phyloP scores from a whole-genome alignment of 805 yeast species.

The Metschnikowia shivogae region DNA sequence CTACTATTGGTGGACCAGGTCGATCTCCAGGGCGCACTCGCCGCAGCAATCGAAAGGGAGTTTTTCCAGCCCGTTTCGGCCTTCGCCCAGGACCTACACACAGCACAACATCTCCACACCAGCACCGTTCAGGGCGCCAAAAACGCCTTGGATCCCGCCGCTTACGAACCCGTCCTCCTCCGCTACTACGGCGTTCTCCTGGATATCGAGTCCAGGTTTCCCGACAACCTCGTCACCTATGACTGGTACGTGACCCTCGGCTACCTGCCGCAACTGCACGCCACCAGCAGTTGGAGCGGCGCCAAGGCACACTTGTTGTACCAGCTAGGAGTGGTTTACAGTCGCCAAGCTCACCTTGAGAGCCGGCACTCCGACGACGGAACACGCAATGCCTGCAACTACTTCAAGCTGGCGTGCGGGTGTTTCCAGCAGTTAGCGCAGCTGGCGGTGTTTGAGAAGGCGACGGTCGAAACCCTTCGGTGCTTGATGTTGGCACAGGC shows the following conservation, averaged over 20 bases:
- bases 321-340: constrained; percentile 64
- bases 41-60: constrained; percentile 45
- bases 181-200: constrained; percentile 47
- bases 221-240: constrained; percentile 55
- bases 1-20: constrained; percentile 6
- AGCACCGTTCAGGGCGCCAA: constrained; percentile 29
- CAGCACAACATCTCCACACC: constrained; percentile 43
- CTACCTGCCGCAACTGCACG: constrained; percentile 17
- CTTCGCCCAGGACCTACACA: constrained; percentile 35
- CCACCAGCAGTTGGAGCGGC: constrained; percentile 6
- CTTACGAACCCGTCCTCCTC: constrained; percentile 28
- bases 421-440: constrained; percentile 41
- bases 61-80: constrained; percentile 36
- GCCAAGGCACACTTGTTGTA: constrained; percentile 63
- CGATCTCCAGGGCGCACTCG: constrained; percentile 22
- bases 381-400: constrained; percentile 56
- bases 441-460: constrained; percentile 33
- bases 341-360: constrained; percentile 49
- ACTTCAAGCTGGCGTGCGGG: constrained; percentile 73
- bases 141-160: constrained; percentile 20
- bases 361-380: constrained; percentile 49
- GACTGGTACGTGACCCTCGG: constrained; percentile 67
- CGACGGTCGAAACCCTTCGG: constrained; percentile 49
- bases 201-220: constrained; percentile 53
- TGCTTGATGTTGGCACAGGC: constrained; percentile 73